Evolutionary conservation across 1,284 basidiomycete genomes (phyloP), one percentile per base, ranked within the genome.

Genomic region (Sporisorium graminicola): DNA sequence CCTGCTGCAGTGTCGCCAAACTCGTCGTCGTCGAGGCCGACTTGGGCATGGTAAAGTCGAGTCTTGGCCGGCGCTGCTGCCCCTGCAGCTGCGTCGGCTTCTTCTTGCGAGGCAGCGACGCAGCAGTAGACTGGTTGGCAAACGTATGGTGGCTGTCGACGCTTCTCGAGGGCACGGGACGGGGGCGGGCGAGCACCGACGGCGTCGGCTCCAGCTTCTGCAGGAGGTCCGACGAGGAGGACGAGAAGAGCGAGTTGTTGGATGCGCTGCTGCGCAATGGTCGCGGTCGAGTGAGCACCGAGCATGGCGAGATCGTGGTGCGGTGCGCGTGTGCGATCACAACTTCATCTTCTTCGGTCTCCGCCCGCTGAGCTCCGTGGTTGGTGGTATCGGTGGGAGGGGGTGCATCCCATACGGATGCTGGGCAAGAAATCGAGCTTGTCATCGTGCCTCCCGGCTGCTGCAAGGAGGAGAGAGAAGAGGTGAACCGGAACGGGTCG

Each of bases 281-380:
- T 20, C 66, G 60, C 2, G 66, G 66, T 13, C 67, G 60, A 6
- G 61, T 47, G 13, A 70, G 58, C 13, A 70, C 57, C 0, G 61
- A 64, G 20, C 46, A 37, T 6, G 57, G n/a, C 0, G 47, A 22
- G 12, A 64, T 29, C 20, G 49, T 63, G 1, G 44, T 63, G 26
- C 60, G 60, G 3, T 46, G 55, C 3, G 61, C 67, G 9, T 44
- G 31, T 5, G 29, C 57, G 52, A 70, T 70, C 12, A 37, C 33
- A 0, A 22, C 47, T 40, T 43, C n/a, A 2, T 37, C 46, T 7
- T 54, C 66, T 2, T 35, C 33, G 13, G 3, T 27, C 14, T 40
- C 16, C 35, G 35, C 35, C 14, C 12, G 35, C 14, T n/a, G 37
- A 12, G 14, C 2, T 40, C n/a, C 3, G 37, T 5, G 18, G 7